Conservation (phyloP, 1,284 basidiomycete genomes). For the Apiotrichum laibachii region DNA sequence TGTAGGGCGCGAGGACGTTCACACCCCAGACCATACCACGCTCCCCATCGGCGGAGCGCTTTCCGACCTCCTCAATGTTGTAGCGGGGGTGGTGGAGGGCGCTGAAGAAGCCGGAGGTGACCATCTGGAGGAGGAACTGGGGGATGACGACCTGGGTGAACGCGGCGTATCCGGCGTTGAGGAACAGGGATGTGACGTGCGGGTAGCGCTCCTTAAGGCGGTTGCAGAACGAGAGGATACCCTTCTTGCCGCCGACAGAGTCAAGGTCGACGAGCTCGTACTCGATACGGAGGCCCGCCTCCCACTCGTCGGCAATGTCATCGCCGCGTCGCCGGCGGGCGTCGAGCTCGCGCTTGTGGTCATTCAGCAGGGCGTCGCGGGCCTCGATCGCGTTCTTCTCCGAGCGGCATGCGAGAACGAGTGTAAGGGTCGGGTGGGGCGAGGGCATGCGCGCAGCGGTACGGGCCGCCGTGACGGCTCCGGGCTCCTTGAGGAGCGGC, state of each 20-base stretch:
- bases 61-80: slow-evolving; percentile 63
- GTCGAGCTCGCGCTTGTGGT: slow-evolving; percentile 56
- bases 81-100: slow-evolving; percentile 61
- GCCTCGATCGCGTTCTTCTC: slow-evolving; percentile 64
- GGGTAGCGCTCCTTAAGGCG: slow-evolving; percentile 60
- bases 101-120: slow-evolving; percentile 51
- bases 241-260: slow-evolving; percentile 56
- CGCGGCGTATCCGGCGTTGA: slow-evolving; percentile 74
- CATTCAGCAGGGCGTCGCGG: slow-evolving; percentile 56
- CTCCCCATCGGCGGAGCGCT: slow-evolving; percentile 63
- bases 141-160: slow-evolving; percentile 59
- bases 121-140: slow-evolving; percentile 57
- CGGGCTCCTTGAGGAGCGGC: slow-evolving; percentile 24
- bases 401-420: slow-evolving; percentile 80
- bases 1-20: slow-evolving; percentile 79
- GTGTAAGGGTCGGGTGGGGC: slow-evolving; percentile 60
- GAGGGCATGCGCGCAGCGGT: slow-evolving; percentile 10
- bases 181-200: slow-evolving; percentile 68
- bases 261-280: slow-evolving; percentile 66
- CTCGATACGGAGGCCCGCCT: slow-evolving; percentile 62
- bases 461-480: slow-evolving; percentile 1
- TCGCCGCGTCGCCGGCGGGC: slow-evolving; percentile 48
- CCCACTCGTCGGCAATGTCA: slow-evolving; percentile 57
- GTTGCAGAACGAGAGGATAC: slow-evolving; percentile 64
- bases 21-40: slow-evolving; percentile 80